phyloP scores from a whole-genome alignment of 164 flowering plant species.

The Umbellularia californica region DNA sequence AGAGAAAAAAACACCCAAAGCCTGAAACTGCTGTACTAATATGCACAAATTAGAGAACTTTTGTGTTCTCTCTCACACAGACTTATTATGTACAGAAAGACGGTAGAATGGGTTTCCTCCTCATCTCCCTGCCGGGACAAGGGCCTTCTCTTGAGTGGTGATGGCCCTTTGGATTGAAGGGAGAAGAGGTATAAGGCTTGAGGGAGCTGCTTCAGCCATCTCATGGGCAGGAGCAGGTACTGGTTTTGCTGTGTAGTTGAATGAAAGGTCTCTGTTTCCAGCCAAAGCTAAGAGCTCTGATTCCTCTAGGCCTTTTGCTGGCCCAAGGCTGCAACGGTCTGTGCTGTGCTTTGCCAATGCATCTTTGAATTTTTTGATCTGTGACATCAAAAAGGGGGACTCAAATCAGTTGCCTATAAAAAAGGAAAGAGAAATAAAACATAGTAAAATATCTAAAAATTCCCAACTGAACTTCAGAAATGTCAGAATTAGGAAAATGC shows the following conservation, averaged over 20 bases:
- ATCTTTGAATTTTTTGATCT: conserved; percentile 83
- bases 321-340: conserved; percentile 64
- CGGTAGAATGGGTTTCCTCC: neutral
- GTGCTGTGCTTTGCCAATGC: conserved; percentile 69
- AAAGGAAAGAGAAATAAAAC: neutral
- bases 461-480: neutral
- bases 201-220: conserved; percentile 7
- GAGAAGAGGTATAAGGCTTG: conserved; percentile 13
- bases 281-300: conserved; percentile 68
- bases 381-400: conserved; percentile 6
- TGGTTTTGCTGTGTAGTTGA: conserved; percentile 42
- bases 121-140: conserved; percentile 30
- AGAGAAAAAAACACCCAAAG: conserved; percentile 12
- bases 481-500: neutral
- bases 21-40: conserved; percentile 15
- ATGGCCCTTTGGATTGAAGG: conserved; percentile 17
- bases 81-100: neutral
- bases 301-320: conserved; percentile 72
- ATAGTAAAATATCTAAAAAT: neutral
- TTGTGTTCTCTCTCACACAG: conserved; percentile 5
- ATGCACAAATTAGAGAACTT: conserved; percentile 3
- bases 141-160: conserved; percentile 17
- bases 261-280: conserved; percentile 65
- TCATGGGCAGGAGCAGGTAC: conserved; percentile 17
- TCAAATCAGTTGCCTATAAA: neutral